These are phyloP conservation scores for Gossypium raimondii DNA, from an alignment of 345 rosid species.

Conservation along the genomic window DNA sequence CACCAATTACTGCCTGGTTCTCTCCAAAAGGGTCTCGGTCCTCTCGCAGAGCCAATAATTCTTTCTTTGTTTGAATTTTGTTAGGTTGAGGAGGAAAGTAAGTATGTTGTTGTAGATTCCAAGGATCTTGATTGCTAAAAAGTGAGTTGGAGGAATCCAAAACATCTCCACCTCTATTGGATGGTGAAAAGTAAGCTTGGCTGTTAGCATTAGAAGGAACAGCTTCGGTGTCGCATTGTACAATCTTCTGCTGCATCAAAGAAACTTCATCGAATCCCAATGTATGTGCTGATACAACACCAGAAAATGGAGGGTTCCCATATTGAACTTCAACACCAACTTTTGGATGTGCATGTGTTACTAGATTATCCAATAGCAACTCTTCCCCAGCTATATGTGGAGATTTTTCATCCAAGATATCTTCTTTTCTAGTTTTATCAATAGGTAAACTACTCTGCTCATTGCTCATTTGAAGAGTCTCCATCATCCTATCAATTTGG, in stretches of 20 bases:
- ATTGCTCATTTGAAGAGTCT: constrained; percentile 27
- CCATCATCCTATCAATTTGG: constrained; percentile 40
- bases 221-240: constrained; percentile 27
- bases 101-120: constrained; percentile 44
- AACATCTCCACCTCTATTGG: constrained; percentile 26
- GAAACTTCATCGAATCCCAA: constrained; percentile 28
- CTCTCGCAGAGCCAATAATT: constrained; percentile 17
- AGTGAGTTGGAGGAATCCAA: constrained; percentile 55
- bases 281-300: constrained; percentile 21
- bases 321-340: constrained; percentile 34
- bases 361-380: constrained; percentile 33
- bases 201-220: constrained; percentile 17
- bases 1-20: constrained; percentile 23
- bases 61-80: constrained; percentile 45
- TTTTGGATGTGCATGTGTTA: constrained; percentile 32
- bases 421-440: constrained; percentile 31
- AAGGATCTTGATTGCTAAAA: constrained; percentile 67
- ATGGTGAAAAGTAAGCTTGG: constrained; percentile 25
- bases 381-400: constrained; percentile 33
- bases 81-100: constrained; percentile 54
- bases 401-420: constrained; percentile 28
- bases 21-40: constrained; percentile 38
- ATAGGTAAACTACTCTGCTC: constrained; percentile 30
- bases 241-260: constrained; percentile 28
- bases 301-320: constrained; percentile 26